Percentiles rank a stretch among this genome's conserved stretches.
Conservation (phyloP, 257 asterid genomes). For the Lavandula angustifolia region DNA sequence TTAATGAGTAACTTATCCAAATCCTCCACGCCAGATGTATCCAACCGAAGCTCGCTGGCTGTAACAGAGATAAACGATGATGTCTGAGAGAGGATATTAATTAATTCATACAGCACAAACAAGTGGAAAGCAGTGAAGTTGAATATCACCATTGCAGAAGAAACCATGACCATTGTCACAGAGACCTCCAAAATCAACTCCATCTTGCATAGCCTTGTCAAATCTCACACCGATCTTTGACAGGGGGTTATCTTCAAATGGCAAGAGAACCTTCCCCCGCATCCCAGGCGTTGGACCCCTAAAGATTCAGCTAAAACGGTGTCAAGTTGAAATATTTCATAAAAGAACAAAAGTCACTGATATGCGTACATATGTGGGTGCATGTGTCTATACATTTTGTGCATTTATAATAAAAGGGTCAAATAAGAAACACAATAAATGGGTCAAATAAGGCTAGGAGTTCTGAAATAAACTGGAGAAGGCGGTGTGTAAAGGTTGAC, state of each 20-base stretch:
- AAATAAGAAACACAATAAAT: no score
- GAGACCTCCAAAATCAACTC: constrained; percentile 86
- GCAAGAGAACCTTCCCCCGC: constrained; percentile 76
- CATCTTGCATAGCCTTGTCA: constrained; percentile 78
- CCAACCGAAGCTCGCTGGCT: constrained; percentile 79
- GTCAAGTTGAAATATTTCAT: constrained; percentile 27
- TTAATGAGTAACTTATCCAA: constrained; percentile 64
- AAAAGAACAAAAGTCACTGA: background rate
- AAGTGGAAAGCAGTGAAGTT: constrained; percentile 29
- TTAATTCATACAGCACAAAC: constrained; percentile 5
- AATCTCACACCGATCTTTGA: constrained; percentile 89
- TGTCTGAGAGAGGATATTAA: constrained; percentile 17
- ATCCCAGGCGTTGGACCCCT: constrained; percentile 88
- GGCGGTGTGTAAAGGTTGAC: background rate
- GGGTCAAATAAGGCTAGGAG: constrained; percentile 18
- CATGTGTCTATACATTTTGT: no score
- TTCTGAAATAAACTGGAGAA: constrained; percentile 16
- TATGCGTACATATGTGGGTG: no score
- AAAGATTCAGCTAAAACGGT: constrained; percentile 40
- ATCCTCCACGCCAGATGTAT: constrained; percentile 66
- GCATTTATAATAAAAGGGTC: no score
- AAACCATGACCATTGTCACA: constrained; percentile 84
- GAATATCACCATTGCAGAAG: constrained; percentile 86
- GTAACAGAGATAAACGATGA: constrained; percentile 29
- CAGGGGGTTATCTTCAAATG: constrained; percentile 74